Base-by-base conservation (phyloP, 768 basidiomycete genomes). In the Dictyophora rubrovolvata region DNA sequence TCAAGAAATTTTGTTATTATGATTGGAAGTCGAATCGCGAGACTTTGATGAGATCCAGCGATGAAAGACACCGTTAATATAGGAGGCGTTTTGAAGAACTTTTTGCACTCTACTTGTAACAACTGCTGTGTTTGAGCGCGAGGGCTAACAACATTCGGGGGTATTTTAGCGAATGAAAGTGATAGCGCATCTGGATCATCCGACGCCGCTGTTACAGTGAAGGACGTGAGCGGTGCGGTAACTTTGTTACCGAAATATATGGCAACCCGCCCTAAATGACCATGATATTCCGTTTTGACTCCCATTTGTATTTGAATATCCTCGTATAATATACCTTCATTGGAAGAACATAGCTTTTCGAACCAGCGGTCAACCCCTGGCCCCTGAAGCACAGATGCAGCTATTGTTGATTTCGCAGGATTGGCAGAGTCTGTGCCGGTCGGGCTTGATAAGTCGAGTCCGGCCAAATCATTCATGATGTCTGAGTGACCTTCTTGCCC, bases 241-340 rank as follows among this genome's bases (percentile, higher is more conserved):
- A 93, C 77, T 70, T 99, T 99, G 78, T 98, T 99, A 64, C 96
- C 96, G 62, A 98, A 80, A 73, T 96, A 98, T 37, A 99, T 75
- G 22, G 94, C 94, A 52, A 99, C 67, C 66, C 97, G 92, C 16
- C 95, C 96, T 42, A 93, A 81, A 66, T 95, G 89, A 16, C 90
- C 89, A 69, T 98, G 95, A 70, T 89, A 99, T 66, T 93, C 87
- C 33, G 93, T 93, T 74, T 98, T 99, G 75, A 98, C 72, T 35
- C 96, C 96, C 55, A 99, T 83, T 69, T 98, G 95, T 48, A 99
- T 82, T 71, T 95, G 91, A 9, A 89, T 82, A 65, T 98, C 95
- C 71, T 99, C 96, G 71, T 90, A 98, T 12, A 99, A 78, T 35
- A 98, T 84, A 49, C 96, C 96, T 62, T 98, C 96, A 16, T 79